Base-by-base conservation (phyloP, 1,284 basidiomycete species). In the Trametes versicolor region DNA sequence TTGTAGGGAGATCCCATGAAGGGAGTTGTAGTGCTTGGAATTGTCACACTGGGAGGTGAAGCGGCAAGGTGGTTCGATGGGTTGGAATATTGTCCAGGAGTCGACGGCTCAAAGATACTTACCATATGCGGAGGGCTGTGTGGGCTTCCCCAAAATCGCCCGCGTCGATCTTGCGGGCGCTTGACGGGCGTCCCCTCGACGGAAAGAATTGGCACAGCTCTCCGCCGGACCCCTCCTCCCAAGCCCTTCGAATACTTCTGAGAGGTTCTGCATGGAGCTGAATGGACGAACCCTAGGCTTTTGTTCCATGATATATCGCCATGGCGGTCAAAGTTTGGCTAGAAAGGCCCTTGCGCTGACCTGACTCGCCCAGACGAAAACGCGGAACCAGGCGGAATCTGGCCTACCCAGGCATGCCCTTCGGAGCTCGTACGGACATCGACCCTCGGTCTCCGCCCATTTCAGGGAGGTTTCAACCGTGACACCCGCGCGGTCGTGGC, bases 301-400 rank as follows among this genome's bases (percentile, higher is more conserved):
- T 23, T 21, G 21, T 5, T 7, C 7, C 45, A 25, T 17, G 45
- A 9, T 10, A 23, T 29, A 32, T 32, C 27, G 49, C 19, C 27
- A 50, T 54, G 36, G 52, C 4, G 23, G 52, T 21, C 52, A n/a
- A 4, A 21, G 12, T 10, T 25, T n/a, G 55, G 29, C 41, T 13
- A 53, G 23, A 45, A 21, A 41, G 27, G 50, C 9, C 60, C 48
- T 48, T 25, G 9, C n/a, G 9, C 21, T 2, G 52, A 45, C 9
- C 32, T 17, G 15, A 6, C 34, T 23, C 21, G 48, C 52, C 27
- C 13, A 15, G 39, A 19, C 37, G 27, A 19, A 56, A 32, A 19
- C 29, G 48, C 61, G 61, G 61, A 62, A 62, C 36, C 48, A 62
- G 54, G 56, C 61, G 61, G 61, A 57, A 43, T 43, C 41, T n/a